Base-by-base conservation (phyloP, 768 basidiomycete genomes). In the Pleurotus sapidus region DNA sequence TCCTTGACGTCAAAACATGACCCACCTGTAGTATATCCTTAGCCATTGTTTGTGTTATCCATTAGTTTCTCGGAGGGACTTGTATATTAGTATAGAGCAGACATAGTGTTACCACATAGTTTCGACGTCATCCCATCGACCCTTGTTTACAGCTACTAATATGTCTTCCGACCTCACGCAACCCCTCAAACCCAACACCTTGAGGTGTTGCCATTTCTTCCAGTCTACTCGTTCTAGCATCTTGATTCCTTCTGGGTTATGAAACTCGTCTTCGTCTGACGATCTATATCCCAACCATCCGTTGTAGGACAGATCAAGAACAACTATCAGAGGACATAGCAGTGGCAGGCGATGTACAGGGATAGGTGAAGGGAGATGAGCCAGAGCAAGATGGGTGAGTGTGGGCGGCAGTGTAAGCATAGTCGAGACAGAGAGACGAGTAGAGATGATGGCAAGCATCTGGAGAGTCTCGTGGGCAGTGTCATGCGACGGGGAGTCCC, bases 111-210 rank as follows among this genome's bases (percentile, higher is more conserved):
- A 59, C 53, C 38, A 72, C 58, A 87, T 63, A 60, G 87, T 65
- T 43, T 67, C 69, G 34, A 91, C 74, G 63, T 87, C 87, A 58
- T 82, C 80, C 87, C 88, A 89, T 59, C 86, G 78, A 0, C 81
- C 80, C 63, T 74, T 70, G 62, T 89, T 88, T 40, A 91, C 64
- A 55, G 71, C 77, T 38, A 56, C 60, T 18, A 79, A 54, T 27
- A 84, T 65, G n/a, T 68, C 73, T 40, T 63, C 63, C 1, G 80
- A 72, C 23, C 86, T 62, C 46, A 67, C 64, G 67, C 85, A 88
- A 42, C 68, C 80, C 60, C 86, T 72, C 51, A 88, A 66, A 1
- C 84, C 88, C 25, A 91, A 67, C 11, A 83, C 70, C 57, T 72
- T 70, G 56, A 92, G 65, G 34, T 76, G 65, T 34, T 69, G 72